phyloP scores from a whole-genome alignment of 805 yeast species.

The Starmerella lactis-condensi region DNA sequence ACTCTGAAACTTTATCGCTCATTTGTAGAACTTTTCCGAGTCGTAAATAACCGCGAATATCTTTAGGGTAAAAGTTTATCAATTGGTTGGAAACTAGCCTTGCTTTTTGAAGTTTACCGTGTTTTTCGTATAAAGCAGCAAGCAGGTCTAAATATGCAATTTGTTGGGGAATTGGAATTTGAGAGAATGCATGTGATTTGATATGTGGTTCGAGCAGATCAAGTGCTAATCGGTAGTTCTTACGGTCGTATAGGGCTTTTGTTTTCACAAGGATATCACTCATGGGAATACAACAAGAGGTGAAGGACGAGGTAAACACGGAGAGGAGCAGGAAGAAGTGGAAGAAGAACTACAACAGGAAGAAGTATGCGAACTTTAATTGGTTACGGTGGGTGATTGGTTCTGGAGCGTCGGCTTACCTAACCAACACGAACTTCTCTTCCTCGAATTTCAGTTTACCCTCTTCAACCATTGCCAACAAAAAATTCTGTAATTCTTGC shows the following conservation, averaged over 20 bases:
- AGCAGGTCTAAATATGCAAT: constrained; percentile 9
- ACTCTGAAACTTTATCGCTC: not conserved
- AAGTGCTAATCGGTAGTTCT: constrained; percentile 9
- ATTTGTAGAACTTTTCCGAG: constrained; percentile 13
- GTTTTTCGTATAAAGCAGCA: constrained; percentile 12
- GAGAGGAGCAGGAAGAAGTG: too few relatives aligned
- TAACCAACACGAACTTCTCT: constrained; percentile 22
- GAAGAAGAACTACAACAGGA: too few relatives aligned
- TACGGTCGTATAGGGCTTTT: constrained; percentile 8
- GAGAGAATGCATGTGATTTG: not conserved
- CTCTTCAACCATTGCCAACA: constrained; percentile 29
- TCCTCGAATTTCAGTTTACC: constrained; percentile 25
- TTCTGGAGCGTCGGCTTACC: not conserved
- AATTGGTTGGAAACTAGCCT: constrained; percentile 8
- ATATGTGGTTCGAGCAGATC: constrained; percentile 12
- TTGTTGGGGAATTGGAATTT: constrained; percentile 3
- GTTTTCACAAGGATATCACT: constrained; percentile 12
- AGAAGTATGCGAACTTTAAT: too few relatives aligned
- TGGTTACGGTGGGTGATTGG: too few relatives aligned
- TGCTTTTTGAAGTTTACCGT: constrained; percentile 9
- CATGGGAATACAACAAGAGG: too few relatives aligned
- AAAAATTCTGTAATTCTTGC: constrained; percentile 28
- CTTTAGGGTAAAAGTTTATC: constrained; percentile 6
- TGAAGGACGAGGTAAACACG: too few relatives aligned
- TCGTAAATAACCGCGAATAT: constrained; percentile 14